phyloP scores from a whole-genome alignment of 1,139 yeast genomes.

The Kurtzmaniella quercitrusa region DNA sequence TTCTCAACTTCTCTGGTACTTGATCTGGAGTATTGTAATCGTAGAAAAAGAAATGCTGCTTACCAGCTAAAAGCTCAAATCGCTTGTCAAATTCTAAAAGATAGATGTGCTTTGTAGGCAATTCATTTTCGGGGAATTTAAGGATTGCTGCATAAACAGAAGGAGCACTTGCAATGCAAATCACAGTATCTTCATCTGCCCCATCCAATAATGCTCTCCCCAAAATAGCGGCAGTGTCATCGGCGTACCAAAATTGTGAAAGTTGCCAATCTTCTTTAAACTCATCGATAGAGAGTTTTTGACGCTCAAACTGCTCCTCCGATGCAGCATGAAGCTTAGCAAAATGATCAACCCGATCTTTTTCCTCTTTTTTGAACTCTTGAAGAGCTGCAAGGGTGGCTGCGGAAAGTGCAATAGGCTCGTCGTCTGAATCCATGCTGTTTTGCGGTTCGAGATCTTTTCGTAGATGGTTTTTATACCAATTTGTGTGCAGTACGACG shows the following conservation, averaged over 20 bases:
- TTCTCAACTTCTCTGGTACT: constrained; percentile 53
- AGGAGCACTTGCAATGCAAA: constrained; percentile 84
- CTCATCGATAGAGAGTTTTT: constrained; percentile 46
- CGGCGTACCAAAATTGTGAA: constrained; percentile 86
- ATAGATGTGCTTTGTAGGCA: constrained; percentile 68
- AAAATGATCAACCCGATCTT: constrained; percentile 56
- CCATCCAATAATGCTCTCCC: constrained; percentile 73
- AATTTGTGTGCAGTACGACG: background rate
- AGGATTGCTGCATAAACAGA: constrained; percentile 84
- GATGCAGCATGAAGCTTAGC: constrained; percentile 54
- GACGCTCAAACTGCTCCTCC: constrained; percentile 45
- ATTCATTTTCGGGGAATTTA: constrained; percentile 42
- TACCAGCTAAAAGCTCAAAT: constrained; percentile 69
- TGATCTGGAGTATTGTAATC: constrained; percentile 70
- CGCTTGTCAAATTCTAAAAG: constrained; percentile 75
- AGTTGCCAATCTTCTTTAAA: constrained; percentile 93
- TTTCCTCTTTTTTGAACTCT: constrained; percentile 68
- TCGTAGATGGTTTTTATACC: background rate
- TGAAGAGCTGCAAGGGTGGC: constrained; percentile 74
- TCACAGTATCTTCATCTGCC: constrained; percentile 64
- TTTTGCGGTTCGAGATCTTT: background rate
- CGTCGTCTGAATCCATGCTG: constrained; percentile 37
- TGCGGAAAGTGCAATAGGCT: constrained; percentile 52
- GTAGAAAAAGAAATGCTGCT: constrained; percentile 61
- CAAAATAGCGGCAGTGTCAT: constrained; percentile 62